Evolutionary conservation across 352 stramenopile species (phyloP), one percentile per base, ranked within the genome.

Genomic region (Pythium dissimile): DNA sequence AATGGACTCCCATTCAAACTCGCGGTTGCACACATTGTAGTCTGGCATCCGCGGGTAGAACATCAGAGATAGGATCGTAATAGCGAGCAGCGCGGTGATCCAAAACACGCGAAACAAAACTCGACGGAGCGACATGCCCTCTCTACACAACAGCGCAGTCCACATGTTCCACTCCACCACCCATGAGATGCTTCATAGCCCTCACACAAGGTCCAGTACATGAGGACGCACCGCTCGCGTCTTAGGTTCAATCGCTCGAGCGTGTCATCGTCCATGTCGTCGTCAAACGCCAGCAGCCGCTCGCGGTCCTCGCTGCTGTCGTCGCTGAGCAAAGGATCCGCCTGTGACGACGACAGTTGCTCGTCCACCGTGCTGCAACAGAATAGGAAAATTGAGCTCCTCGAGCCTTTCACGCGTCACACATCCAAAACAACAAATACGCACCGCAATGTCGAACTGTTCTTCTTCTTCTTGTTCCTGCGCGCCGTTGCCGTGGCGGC

Each of bases 1-100:
- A 59, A 93, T 91, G 9, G 85, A 95, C 41, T 88, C 81, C 85
- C 85, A 95, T 42, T 95, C 83, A 59, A 95, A 95, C 62, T 93
- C 68, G 15, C 84, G 85, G 38, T 95, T 95, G 77, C 85, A 95
- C 18, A 95, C 83, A 47, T 93, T 90, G 70, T 95, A 95, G 62
- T 95, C 83, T 1, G 85, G 85, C 57, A 92, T 84, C 23, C 85
- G 83, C 8, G 85, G 85, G 62, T 92, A 95, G 46, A 91, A 95
- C 85, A 95, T 95, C 35, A 95, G 80, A 28, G 77, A 72, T 0
- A 92, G 32, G 9, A 91, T 67, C 9, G 85, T 94, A 55, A 77
- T 72, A 13, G 54, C 67, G n/a, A 88, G 68, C 1, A 92, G 34
- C 26, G 61, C 52, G 2, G 48, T 69, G 10, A 94, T 72, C 71